Evolutionary conservation across 495 filamentous ascomycete species (phyloP).

Genomic region (Aspergillus mulundensis): DNA sequence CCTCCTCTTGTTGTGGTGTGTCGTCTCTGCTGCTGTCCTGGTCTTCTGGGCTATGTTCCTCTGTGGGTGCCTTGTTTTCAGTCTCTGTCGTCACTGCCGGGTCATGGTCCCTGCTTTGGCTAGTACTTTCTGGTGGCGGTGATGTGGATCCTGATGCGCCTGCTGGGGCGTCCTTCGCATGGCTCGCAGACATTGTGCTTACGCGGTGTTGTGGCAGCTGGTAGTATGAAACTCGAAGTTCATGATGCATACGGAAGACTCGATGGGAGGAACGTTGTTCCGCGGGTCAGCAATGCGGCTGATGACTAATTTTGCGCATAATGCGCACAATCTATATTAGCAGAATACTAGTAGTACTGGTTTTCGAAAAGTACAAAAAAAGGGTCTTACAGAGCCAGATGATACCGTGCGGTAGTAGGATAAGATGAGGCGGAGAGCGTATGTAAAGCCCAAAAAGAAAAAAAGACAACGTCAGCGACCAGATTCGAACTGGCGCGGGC

Average conservation of each 20-base stretch:
- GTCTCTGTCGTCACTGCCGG: neutral
- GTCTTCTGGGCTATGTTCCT: slow-evolving; percentile 15
- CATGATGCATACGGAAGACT: neutral
- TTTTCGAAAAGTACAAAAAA: neutral
- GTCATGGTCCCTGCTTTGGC: neutral
- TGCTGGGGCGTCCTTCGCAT: neutral
- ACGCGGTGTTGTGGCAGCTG: neutral
- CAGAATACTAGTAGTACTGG: neutral
- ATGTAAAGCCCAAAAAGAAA: no score
- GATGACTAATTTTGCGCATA: neutral
- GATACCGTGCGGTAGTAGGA: no score
- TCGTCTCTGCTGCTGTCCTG: slow-evolving; percentile 4
- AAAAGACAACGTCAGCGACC: neutral
- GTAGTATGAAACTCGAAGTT: neutral
- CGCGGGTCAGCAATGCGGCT: neutral
- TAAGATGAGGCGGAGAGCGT: no score
- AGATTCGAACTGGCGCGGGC: slow-evolving; percentile 2
- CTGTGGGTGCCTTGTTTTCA: slow-evolving; percentile 6
- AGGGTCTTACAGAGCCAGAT: no score
- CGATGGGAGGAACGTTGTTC: neutral
- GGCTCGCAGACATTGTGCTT: neutral
- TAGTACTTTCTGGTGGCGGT: neutral
- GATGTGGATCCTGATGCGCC: neutral
- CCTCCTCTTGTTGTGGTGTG: neutral
- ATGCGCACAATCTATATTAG: neutral